phyloP scores from a whole-genome alignment of 139 green algal genomes.

The Chlorella vulgaris region DNA sequence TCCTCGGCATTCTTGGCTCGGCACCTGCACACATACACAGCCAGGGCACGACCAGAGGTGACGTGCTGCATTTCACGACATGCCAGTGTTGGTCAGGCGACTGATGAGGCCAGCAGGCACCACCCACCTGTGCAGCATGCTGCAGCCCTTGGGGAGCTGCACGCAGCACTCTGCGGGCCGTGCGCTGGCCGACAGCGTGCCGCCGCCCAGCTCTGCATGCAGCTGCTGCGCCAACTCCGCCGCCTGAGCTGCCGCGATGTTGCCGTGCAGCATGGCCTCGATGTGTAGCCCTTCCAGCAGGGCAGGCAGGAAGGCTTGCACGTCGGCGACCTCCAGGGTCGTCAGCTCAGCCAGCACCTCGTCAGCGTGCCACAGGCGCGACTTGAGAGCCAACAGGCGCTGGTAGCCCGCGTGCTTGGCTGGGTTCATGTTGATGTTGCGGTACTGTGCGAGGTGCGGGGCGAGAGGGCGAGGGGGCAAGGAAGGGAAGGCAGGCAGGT shows the following conservation, averaged over 20 bases:
- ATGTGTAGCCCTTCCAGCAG: constrained; percentile 69
- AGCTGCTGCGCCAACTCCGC: constrained; percentile 31
- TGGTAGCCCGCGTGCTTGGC: constrained; percentile 80
- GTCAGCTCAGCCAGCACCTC: constrained; percentile 46
- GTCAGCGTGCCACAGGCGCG: constrained; percentile 41
- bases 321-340: constrained; percentile 6
- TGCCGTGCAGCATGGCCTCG: constrained; percentile 83
- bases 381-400: constrained; percentile 55
- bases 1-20: constrained; percentile 79
- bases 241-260: constrained; percentile 68
- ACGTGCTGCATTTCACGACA: too few species aligned
- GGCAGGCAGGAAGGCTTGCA: constrained; percentile 36
- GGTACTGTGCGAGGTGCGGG: constrained; percentile 65
- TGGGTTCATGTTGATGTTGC: constrained; percentile 85
- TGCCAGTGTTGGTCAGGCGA: neutral
- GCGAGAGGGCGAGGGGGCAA: too few species aligned
- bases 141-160: constrained; percentile 48
- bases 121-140: constrained; percentile 37
- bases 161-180: constrained; percentile 51
- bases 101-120: neutral
- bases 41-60: neutral
- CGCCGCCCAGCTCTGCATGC: constrained; percentile 16
- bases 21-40: constrained; percentile 15
- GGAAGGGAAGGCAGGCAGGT: neutral
- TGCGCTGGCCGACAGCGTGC: constrained; percentile 29